Evolutionary conservation across 2,329 filamentous ascomycete genomes (phyloP).

Genomic region (Byssothecium circinans): DNA sequence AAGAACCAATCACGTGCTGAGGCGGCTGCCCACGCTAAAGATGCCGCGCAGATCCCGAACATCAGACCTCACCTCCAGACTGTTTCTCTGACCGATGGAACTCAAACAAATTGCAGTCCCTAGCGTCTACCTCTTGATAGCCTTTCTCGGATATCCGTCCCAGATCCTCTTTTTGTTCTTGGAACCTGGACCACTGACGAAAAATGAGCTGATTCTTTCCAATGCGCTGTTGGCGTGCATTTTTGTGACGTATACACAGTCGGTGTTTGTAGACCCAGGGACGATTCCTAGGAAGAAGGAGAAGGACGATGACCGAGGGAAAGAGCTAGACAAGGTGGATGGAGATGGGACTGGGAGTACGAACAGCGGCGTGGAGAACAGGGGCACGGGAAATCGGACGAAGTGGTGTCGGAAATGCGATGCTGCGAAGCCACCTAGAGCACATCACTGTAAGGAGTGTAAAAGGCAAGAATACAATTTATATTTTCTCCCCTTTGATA

Average conservation of each 20-base stretch:
- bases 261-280: constrained; percentile 63
- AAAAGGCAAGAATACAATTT: constrained; percentile 49
- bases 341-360: constrained; percentile 2
- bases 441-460: constrained; percentile 81
- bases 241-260: constrained; percentile 69
- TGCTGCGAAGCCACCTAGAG: constrained; percentile 71
- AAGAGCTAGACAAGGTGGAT: not conserved
- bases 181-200: constrained; percentile 61
- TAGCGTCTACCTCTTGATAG: constrained; percentile 65
- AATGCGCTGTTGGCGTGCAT: constrained; percentile 67
- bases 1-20: constrained; percentile 27
- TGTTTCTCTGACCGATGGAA: constrained; percentile 21
- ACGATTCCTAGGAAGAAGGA: constrained; percentile 47
- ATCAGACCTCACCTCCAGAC: constrained; percentile 2
- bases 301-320: constrained; percentile 5
- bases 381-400: constrained; percentile 28
- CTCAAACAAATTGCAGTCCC: constrained; percentile 63
- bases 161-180: constrained; percentile 68
- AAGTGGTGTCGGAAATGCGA: constrained; percentile 78
- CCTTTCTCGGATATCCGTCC: constrained; percentile 71
- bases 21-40: constrained; percentile 16
- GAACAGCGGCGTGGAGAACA: not conserved
- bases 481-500: too few relatives aligned
- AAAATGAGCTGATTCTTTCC: constrained; percentile 62
- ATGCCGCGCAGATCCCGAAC: not conserved